A percentile compares a stretch with the other conserved stretches of the same genome.
Conservation (phyloP, 768 basidiomycete species). For the Dioszegia aurantiaca region DNA sequence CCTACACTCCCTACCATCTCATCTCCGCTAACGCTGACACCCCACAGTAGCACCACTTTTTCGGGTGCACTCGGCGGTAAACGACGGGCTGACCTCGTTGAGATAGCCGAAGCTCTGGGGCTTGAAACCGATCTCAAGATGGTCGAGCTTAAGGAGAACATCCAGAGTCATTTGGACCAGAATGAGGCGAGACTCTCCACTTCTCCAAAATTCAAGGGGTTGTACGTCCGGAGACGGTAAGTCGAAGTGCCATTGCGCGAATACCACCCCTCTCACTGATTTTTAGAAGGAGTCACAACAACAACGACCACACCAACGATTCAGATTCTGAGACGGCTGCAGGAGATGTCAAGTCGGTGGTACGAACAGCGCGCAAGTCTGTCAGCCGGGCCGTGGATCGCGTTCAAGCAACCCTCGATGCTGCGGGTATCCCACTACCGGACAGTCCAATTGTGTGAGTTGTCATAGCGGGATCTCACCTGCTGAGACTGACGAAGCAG, state of each 20-base stretch:
- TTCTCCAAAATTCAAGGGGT: conserved; percentile 38
- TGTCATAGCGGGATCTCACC: neutral
- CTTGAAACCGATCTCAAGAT: conserved; percentile 27
- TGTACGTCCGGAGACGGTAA: conserved; percentile 30
- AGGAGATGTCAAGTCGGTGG: conserved; percentile 18
- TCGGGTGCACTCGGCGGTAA: conserved; percentile 32
- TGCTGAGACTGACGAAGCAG: neutral
- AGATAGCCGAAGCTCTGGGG: conserved; percentile 39
- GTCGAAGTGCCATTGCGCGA: neutral
- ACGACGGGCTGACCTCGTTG: conserved; percentile 38
- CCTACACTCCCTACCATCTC: neutral
- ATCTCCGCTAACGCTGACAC: neutral
- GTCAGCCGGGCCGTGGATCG: conserved; percentile 38
- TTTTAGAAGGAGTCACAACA: neutral
- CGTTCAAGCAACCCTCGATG: conserved; percentile 30
- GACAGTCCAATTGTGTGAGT: conserved; percentile 37
- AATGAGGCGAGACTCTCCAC: conserved; percentile 29
- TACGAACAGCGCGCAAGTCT: conserved; percentile 29
- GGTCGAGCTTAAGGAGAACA: conserved; percentile 26
- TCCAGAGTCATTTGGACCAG: conserved; percentile 35
- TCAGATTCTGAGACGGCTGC: conserved; percentile 16
- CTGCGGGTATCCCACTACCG: conserved; percentile 40
- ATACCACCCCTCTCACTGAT: neutral
- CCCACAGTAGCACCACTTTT: conserved; percentile 8
- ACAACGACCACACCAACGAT: conserved; percentile 6